These are phyloP conservation scores for Colletotrichum navitas DNA, from an alignment of 2,329 filamentous ascomycete genomes.

Conservation along the genomic window DNA sequence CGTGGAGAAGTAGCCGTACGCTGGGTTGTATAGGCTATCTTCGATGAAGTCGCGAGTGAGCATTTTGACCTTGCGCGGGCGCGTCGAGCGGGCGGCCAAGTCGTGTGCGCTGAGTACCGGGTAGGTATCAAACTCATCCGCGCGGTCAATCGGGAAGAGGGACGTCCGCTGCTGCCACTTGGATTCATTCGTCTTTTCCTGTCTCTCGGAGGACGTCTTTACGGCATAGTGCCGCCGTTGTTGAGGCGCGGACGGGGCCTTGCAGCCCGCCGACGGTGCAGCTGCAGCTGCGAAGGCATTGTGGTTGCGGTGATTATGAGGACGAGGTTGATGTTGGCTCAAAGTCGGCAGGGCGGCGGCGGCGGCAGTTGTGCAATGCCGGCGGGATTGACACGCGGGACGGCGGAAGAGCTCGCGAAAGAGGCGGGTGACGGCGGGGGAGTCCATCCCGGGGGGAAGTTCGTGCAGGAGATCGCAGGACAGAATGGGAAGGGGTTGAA, in stretches of 20 bases:
- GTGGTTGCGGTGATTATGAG: slow-evolving; percentile 13
- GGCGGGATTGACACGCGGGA: slow-evolving; percentile 70
- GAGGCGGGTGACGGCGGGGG: slow-evolving; percentile 79
- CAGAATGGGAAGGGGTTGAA: slow-evolving; percentile 27
- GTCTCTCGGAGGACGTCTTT: slow-evolving; percentile 26
- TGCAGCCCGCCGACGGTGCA: slow-evolving; percentile 46
- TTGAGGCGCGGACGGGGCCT: slow-evolving; percentile 36
- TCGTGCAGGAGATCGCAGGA: slow-evolving; percentile 31
- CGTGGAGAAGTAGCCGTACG: slow-evolving; percentile 97
- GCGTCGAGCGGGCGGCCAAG: slow-evolving; percentile 77
- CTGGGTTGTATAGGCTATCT: slow-evolving; percentile 93
- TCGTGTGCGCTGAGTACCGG: slow-evolving; percentile 88
- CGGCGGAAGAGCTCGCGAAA: slow-evolving; percentile 89
- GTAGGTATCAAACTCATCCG: slow-evolving; percentile 83
- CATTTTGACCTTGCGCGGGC: slow-evolving; percentile 95
- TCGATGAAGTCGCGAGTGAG: slow-evolving; percentile 97
- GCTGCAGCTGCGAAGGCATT: slow-evolving; percentile 36
- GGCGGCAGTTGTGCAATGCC: slow-evolving; percentile 49
- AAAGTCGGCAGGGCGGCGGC: slow-evolving; percentile 46
- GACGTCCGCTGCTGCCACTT: slow-evolving; percentile 89
- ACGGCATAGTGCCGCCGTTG: slow-evolving; percentile 49
- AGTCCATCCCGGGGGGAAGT: slow-evolving; percentile 74
- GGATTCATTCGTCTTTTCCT: slow-evolving; percentile 68
- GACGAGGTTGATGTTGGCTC: slow-evolving; percentile 23
- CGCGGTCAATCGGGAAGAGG: slow-evolving; percentile 80